Percentiles rank a stretch among this genome's conserved stretches.
phyloP scores from a whole-genome alignment of 2,329 filamentous ascomycete genomes.

The Claviceps sp. region DNA sequence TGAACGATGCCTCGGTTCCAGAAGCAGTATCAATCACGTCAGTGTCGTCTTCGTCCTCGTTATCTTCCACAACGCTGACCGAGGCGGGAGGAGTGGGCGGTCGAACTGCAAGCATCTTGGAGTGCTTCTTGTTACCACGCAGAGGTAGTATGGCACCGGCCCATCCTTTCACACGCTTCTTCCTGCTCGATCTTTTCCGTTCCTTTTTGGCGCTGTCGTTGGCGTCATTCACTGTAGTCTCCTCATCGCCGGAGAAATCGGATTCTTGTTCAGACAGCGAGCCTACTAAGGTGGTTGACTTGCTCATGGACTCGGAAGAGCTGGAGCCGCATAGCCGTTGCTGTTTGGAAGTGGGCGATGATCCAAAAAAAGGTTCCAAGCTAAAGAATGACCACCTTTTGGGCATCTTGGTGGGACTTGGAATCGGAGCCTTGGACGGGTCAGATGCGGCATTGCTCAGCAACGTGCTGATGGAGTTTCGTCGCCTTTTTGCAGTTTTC shows the following conservation, averaged over 20 bases:
- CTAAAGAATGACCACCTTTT: constrained; percentile 52
- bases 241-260: constrained; percentile 15
- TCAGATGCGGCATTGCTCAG: constrained; percentile 26
- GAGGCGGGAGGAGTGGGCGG: constrained; percentile 35
- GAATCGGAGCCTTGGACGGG: constrained; percentile 21
- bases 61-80: constrained; percentile 14
- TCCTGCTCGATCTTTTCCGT: constrained; percentile 23
- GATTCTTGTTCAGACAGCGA: constrained; percentile 25
- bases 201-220: constrained; percentile 14
- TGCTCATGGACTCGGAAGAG: constrained; percentile 27
- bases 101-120: constrained; percentile 24
- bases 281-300: constrained; percentile 14
- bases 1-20: constrained; percentile 11
- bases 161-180: constrained; percentile 65
- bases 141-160: constrained; percentile 53
- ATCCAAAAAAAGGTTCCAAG: constrained; percentile 39
- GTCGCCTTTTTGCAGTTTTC: constrained; percentile 30
- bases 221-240: constrained; percentile 9
- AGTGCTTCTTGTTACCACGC: constrained; percentile 33
- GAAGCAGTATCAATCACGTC: constrained; percentile 10
- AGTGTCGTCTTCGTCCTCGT: constrained; percentile 15
- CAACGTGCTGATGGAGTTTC: constrained; percentile 47
- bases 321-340: constrained; percentile 33
- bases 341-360: constrained; percentile 32
- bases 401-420: constrained; percentile 36